Percentiles rank a stretch among this genome's conserved stretches.
These are phyloP conservation scores for Zalaria obscura DNA, from an alignment of 2,329 filamentous ascomycete species.

Conservation along the genomic window DNA sequence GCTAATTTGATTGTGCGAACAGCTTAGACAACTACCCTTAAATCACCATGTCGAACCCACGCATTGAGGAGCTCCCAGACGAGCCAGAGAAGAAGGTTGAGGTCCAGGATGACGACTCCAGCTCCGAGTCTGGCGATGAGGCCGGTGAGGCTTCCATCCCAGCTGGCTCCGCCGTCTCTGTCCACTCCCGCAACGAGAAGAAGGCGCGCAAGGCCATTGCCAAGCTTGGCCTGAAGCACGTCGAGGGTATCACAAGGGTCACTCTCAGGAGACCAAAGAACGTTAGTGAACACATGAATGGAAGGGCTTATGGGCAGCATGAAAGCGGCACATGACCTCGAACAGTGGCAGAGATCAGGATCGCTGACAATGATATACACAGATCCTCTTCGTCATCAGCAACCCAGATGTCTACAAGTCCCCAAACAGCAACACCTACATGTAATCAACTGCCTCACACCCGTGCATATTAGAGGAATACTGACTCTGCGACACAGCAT, in stretches of 20 bases:
- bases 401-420: slow-evolving; percentile 99
- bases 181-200: slow-evolving; percentile 99
- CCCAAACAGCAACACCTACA: slow-evolving; percentile 98
- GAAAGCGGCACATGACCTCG: too few species aligned
- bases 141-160: slow-evolving; percentile 52
- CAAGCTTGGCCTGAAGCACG: slow-evolving; percentile 93
- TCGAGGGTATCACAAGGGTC: slow-evolving; percentile 94
- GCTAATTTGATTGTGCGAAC: not conserved
- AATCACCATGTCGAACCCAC: slow-evolving; percentile 82
- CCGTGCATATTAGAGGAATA: slow-evolving; percentile 4
- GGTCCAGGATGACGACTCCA: slow-evolving; percentile 59
- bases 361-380: slow-evolving; percentile 8
- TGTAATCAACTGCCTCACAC: slow-evolving; percentile 47
- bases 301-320: not conserved
- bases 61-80: slow-evolving; percentile 94
- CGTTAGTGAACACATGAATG: slow-evolving; percentile 45
- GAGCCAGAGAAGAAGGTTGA: slow-evolving; percentile 66
- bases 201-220: slow-evolving; percentile 99
- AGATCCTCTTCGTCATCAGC: slow-evolving; percentile 99
- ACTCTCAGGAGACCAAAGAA: slow-evolving; percentile 98
- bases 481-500: slow-evolving; percentile 45
- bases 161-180: slow-evolving; percentile 73
- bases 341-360: not conserved
- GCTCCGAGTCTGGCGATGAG: slow-evolving; percentile 63
- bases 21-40: slow-evolving; percentile 10